Evolutionary conservation across 2,329 filamentous ascomycete genomes (phyloP).

Genomic region (Ophiostoma piceae): DNA sequence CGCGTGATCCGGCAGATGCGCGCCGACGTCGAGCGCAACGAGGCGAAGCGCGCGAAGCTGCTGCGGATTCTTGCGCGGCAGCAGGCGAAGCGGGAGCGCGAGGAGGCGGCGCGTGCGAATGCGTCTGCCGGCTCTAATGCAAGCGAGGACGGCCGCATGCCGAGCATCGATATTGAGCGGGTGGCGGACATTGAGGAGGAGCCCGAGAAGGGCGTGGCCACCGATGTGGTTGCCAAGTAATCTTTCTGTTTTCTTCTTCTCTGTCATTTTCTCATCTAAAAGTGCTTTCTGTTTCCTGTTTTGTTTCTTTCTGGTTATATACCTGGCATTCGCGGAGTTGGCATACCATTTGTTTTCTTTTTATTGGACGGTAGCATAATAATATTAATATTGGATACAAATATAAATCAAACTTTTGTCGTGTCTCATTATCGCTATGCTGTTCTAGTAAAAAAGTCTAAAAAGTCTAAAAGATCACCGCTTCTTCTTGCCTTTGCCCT

Average conservation of each 20-base stretch:
- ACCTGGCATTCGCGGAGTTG: slow-evolving; percentile 12
- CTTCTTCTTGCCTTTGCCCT: slow-evolving; percentile 25
- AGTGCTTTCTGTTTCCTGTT: neutral
- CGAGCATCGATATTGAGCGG: slow-evolving; percentile 21
- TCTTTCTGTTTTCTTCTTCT: neutral
- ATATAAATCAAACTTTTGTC: neutral
- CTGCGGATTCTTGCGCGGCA: slow-evolving; percentile 25
- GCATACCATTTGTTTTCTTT: slow-evolving; percentile 4
- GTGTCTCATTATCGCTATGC: neutral
- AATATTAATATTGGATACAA: no score
- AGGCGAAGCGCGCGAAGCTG: slow-evolving; percentile 18
- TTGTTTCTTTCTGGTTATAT: neutral
- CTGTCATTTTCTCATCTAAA: neutral
- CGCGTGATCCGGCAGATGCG: slow-evolving; percentile 41
- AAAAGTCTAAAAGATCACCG: no score
- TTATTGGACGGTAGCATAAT: neutral
- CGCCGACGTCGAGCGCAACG: slow-evolving; percentile 32
- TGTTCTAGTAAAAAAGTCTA: neutral
- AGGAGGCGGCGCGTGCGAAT: neutral
- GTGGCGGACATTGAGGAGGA: slow-evolving; percentile 14
- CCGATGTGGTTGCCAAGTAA: neutral
- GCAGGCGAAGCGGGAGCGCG: slow-evolving; percentile 18
- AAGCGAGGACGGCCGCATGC: slow-evolving; percentile 9
- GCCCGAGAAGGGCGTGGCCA: neutral
- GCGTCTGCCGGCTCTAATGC: neutral